These are phyloP conservation scores for Boletellus sp. DNA, from an alignment of 768 basidiomycete genomes.

Conservation along the genomic window DNA sequence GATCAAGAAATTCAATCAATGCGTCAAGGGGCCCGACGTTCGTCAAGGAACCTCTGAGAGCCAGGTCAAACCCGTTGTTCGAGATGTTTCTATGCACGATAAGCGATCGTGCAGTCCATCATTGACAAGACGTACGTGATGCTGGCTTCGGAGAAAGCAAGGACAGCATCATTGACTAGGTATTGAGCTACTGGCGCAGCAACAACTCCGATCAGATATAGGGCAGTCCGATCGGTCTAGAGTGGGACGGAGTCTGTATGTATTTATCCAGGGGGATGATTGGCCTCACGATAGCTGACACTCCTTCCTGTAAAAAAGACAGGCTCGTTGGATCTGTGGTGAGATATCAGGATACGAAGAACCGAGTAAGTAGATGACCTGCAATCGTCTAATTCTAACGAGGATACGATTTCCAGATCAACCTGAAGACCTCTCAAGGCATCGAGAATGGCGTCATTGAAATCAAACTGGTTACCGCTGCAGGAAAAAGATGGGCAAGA, in stretches of 20 bases:
- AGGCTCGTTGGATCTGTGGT: constrained; percentile 51
- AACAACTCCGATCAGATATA: constrained; percentile 70
- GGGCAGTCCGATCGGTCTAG: constrained; percentile 57
- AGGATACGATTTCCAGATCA: constrained; percentile 50
- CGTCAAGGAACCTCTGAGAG: constrained; percentile 56
- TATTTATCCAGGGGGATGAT: background rate
- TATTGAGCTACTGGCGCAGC: constrained; percentile 63
- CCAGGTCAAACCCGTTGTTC: constrained; percentile 59
- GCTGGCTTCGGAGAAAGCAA: constrained; percentile 55
- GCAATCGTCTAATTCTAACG: constrained; percentile 67
- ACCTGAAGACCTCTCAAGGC: constrained; percentile 58
- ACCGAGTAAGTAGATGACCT: constrained; percentile 15
- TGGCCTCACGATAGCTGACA: constrained; percentile 48
- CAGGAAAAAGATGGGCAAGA: constrained; percentile 7
- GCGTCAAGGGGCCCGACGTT: constrained; percentile 69
- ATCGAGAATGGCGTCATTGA: constrained; percentile 56
- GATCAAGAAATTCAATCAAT: constrained; percentile 60
- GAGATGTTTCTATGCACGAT: constrained; percentile 52
- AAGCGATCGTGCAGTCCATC: constrained; percentile 44
- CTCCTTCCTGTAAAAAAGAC: constrained; percentile 52
- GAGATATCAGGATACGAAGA: constrained; percentile 1
- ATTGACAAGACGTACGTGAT: constrained; percentile 43
- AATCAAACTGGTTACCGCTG: constrained; percentile 66
- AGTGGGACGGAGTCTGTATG: constrained; percentile 2
- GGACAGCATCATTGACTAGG: constrained; percentile 53